A percentile compares a stretch with the other conserved stretches of the same genome.
phyloP scores from a whole-genome alignment of 73 alveolate genomes.

The Tetrahymena thermophila region DNA sequence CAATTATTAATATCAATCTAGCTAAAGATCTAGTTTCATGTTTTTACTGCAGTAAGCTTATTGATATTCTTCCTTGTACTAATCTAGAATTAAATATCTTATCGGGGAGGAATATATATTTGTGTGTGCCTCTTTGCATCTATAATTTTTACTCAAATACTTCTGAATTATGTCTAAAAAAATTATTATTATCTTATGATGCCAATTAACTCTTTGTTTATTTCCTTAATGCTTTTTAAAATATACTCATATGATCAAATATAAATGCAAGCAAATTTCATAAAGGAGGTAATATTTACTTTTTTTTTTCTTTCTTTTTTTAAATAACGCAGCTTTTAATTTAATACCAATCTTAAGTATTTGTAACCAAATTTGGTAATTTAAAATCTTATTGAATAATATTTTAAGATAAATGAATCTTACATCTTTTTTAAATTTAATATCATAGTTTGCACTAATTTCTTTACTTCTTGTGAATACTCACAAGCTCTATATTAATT shows the following conservation, averaged over 20 bases:
- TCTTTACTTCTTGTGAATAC: background rate
- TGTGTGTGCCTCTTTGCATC: background rate
- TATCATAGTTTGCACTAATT: background rate
- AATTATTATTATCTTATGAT: background rate
- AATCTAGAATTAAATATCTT: background rate
- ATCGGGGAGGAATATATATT: background rate
- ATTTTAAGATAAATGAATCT: background rate
- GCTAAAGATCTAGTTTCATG: background rate
- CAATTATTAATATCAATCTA: too few species aligned
- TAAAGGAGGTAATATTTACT: background rate
- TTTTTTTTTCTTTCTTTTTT: background rate
- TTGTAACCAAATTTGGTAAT: background rate
- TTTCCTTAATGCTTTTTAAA: background rate
- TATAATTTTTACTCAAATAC: background rate
- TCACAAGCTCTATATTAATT: background rate
- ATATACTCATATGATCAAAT: background rate
- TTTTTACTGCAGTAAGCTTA: background rate
- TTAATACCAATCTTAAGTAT: background rate
- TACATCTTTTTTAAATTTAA: background rate
- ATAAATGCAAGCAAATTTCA: background rate
- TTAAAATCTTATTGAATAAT: background rate
- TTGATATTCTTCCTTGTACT: background rate
- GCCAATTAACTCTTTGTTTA: background rate
- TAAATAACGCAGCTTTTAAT: background rate
- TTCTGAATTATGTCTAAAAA: background rate